These are phyloP conservation scores for Nakataea oryzae DNA, from an alignment of 2,329 filamentous ascomycete genomes.

Conservation along the genomic window DNA sequence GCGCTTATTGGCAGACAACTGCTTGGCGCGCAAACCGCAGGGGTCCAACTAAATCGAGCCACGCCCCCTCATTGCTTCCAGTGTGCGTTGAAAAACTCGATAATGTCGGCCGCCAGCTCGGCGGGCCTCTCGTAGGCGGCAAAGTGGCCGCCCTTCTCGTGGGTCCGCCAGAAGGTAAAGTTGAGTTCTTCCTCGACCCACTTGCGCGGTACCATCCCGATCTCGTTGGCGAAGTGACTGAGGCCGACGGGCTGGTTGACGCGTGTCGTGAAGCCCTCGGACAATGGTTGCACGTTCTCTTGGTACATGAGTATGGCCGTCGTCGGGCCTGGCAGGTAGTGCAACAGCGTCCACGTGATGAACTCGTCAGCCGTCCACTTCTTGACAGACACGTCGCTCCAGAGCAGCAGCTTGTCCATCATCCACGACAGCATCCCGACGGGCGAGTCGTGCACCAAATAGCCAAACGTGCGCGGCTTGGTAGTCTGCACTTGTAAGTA, in stretches of 20 bases:
- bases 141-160: constrained; percentile 39
- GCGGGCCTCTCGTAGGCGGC: constrained; percentile 32
- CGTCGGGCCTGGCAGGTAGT: constrained; percentile 12
- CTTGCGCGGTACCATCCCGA: constrained; percentile 23
- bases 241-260: constrained; percentile 10
- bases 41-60: too few relatives aligned
- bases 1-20: too few relatives aligned
- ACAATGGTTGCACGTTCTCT: not conserved
- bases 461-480: constrained; percentile 15
- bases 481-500: constrained; percentile 9
- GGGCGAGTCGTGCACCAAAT: constrained; percentile 19
- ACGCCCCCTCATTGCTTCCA: not conserved
- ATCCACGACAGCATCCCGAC: constrained; percentile 12
- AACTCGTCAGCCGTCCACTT: constrained; percentile 10
- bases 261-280: not conserved
- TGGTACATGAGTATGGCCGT: constrained; percentile 9
- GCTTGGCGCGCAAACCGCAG: too few relatives aligned
- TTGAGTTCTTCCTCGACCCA: constrained; percentile 23
- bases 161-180: constrained; percentile 21
- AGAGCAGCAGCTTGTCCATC: not conserved
- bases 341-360: constrained; percentile 13
- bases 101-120: not conserved
- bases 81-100: not conserved
- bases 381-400: not conserved
- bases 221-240: constrained; percentile 18